Percentiles rank a stretch among this genome's conserved stretches.
These are phyloP conservation scores for Calonectria crousiana DNA, from an alignment of 2,329 filamentous ascomycete species.

Conservation along the genomic window DNA sequence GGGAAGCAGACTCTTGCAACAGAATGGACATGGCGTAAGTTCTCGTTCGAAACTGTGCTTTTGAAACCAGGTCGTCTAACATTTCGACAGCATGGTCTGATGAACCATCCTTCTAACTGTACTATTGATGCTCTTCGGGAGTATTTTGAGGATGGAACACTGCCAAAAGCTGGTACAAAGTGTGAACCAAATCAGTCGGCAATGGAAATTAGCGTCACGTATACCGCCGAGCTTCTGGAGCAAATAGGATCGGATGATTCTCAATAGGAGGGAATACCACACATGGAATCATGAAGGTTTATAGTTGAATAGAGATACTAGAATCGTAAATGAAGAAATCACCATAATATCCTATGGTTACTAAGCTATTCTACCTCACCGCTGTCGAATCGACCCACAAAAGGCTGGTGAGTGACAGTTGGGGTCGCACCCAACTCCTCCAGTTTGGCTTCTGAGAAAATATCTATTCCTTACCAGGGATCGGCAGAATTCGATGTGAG, in stretches of 20 bases:
- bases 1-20: background rate
- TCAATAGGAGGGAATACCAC: background rate
- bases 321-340: background rate
- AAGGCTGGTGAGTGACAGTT: background rate
- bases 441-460: background rate
- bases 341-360: background rate
- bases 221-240: background rate
- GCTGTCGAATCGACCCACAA: background rate
- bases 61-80: background rate
- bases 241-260: background rate
- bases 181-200: background rate
- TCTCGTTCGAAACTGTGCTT: background rate
- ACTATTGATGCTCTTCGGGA: conserved; percentile 15
- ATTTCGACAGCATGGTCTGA: conserved; percentile 14
- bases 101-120: conserved; percentile 26
- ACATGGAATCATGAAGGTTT: background rate
- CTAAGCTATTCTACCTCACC: background rate
- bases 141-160: conserved; percentile 15
- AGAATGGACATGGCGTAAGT: background rate
- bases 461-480: background rate
- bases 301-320: background rate
- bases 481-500: background rate
- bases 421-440: background rate
- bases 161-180: conserved; percentile 16
- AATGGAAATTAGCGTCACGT: background rate